These are phyloP conservation scores for Spinacia oleracea DNA, from an alignment of 179 eudicot genomes.

Conservation along the genomic window DNA sequence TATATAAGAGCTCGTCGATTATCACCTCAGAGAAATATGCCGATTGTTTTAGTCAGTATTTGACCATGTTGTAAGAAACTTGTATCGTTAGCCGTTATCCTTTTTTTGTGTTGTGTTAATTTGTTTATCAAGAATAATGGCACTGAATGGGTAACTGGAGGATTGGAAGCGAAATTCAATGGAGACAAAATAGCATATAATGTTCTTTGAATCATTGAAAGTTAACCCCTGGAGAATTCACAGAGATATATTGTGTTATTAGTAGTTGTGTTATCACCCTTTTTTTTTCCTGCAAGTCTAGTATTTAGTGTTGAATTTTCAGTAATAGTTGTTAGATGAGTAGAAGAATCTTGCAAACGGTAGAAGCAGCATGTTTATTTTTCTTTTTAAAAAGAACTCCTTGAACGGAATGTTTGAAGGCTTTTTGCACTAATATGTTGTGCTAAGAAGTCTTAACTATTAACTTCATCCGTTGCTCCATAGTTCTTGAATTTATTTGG, in stretches of 20 bases:
- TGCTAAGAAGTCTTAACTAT: neutral
- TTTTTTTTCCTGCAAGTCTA: too few species aligned
- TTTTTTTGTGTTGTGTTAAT: neutral
- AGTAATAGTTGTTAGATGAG: slow-evolving; percentile 3
- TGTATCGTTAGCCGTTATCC: neutral
- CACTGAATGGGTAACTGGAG: neutral
- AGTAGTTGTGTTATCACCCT: neutral
- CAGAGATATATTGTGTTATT: neutral
- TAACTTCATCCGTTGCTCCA: neutral
- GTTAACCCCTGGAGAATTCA: neutral
- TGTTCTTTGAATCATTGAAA: neutral
- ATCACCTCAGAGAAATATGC: neutral
- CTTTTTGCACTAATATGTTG: neutral
- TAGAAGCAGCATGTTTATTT: neutral
- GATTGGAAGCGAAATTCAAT: neutral
- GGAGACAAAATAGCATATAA: neutral
- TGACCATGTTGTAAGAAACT: neutral
- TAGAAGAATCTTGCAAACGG: neutral
- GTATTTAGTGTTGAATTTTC: neutral
- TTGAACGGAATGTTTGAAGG: neutral
- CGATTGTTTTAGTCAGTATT: neutral
- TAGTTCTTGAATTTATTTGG: neutral
- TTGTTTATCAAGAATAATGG: neutral
- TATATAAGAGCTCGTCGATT: too few species aligned
- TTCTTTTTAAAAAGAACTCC: neutral